Base-by-base conservation (phyloP, 352 stramenopile genomes). In the Achlya hypogyna region DNA sequence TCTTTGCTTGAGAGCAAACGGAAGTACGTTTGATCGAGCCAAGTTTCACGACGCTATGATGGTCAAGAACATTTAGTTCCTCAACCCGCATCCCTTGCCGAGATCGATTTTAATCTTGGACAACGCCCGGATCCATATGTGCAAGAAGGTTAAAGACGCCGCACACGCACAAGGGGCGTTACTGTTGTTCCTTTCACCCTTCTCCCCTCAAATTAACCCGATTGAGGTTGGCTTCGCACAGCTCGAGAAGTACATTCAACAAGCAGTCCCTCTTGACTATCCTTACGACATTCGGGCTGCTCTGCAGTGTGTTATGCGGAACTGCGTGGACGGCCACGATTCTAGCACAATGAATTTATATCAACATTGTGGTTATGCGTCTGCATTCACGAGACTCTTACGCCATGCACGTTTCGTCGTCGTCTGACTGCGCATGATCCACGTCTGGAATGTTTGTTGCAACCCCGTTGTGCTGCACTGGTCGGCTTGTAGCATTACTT, bases 61-160 rank as follows among this genome's bases (percentile, higher is more conserved):
- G 0, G 65, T 42, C 0, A 63, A 72, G 16, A 72, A 72, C n/a
- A 58, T 62, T 1, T 64, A 62, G 8, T 69, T 68, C 16, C 59
- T 78, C 0, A 75, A 78, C 60, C 60, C 72, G 4, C 74, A 67
- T 59, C 63, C 63, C 5, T 51, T 66, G 12, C 69, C 73, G 5
- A 52, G 62, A 28, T 78, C 58, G 1, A 72, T 75, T 54, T 69
- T 72, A 12, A 53, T 72, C 9, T 6, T 76, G 0, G 68, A 75
- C 62, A 73, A 78, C 38, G 71, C 68, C 22, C 72, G 72, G n/a
- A 78, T 74, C 20, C 73, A 75, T 27, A 73, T 75, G 71, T 76
- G 68, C 23, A 5, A 2, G 0, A 59, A 75, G 42, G 18, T 73
- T 3, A 45, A 64, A 4, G 28, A 45, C n/a, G 63, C 49, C 9